These are phyloP conservation scores for Crucibulum laeve DNA, from an alignment of 768 basidiomycete genomes.

Conservation along the genomic window DNA sequence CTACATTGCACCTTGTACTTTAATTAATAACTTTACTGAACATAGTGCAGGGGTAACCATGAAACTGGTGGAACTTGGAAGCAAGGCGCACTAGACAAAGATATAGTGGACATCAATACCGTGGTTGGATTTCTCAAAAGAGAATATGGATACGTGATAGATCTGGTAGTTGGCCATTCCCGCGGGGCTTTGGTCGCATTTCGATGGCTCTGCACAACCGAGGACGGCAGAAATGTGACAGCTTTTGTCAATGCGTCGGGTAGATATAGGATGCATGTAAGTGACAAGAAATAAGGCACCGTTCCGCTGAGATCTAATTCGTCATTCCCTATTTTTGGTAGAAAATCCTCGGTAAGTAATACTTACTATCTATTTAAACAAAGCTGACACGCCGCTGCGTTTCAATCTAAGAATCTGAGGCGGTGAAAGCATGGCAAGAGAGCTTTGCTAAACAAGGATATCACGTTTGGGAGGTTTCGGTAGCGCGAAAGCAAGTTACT, in stretches of 20 bases:
- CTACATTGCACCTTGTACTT: slow-evolving; percentile 3
- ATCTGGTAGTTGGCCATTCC: slow-evolving; percentile 74
- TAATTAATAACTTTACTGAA: not conserved
- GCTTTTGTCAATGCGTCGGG: slow-evolving; percentile 74
- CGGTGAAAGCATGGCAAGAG: slow-evolving; percentile 37
- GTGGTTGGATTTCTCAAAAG: slow-evolving; percentile 60
- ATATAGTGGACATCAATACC: slow-evolving; percentile 59
- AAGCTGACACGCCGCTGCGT: not conserved
- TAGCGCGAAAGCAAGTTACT: slow-evolving; percentile 57
- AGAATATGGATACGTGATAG: slow-evolving; percentile 62
- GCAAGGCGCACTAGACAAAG: slow-evolving; percentile 54
- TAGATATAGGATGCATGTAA: slow-evolving; percentile 75
- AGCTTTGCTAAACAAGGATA: slow-evolving; percentile 54
- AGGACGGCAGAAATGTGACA: slow-evolving; percentile 50
- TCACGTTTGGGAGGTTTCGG: slow-evolving; percentile 57
- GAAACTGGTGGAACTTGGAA: slow-evolving; percentile 69
- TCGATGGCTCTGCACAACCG: slow-evolving; percentile 63
- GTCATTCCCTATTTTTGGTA: slow-evolving; percentile 10
- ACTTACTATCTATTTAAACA: slow-evolving; percentile 4
- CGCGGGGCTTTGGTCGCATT: slow-evolving; percentile 67
- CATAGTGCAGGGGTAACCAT: slow-evolving; percentile 59
- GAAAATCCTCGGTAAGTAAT: slow-evolving; percentile 39
- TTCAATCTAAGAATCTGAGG: slow-evolving; percentile 13
- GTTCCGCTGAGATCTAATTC: slow-evolving; percentile 4
- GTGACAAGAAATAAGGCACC: slow-evolving; percentile 16